Base-by-base conservation (phyloP, 2,329 filamentous ascomycete genomes). In the Bipolaris victoriae region DNA sequence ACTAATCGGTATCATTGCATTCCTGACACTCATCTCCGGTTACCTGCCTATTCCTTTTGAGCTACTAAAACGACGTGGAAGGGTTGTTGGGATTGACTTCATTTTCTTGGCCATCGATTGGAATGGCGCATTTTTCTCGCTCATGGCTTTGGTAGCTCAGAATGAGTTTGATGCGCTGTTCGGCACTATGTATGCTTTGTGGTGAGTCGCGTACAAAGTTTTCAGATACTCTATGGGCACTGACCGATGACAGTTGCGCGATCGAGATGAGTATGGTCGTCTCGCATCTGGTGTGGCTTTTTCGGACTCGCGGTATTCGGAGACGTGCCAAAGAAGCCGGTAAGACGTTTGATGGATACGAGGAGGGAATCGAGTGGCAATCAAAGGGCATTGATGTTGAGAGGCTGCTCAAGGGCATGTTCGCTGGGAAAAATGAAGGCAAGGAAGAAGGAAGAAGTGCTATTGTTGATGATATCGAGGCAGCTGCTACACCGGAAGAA, bases 31-130 rank as follows among this genome's bases (percentile, higher is more conserved):
- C 2, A 80, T 80, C 2, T 72, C 74, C 0, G 86, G 85, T 0
- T 74, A 87, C 31, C 50, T 88, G 1, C 83, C 84, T 1, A 84
- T 85, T 0, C 88, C 87, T 52, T 79, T 80, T 49, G 85, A 88
- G 67, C 73, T 87, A 1, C 83, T 82, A 79, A 87, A 87, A 70
- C 77, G 85, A 15, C 77, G 80, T 35, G 85, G 86, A 0, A 78
- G 84, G 7, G 84, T 88, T 1, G 77, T 86, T 20, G 86, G 86
- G 0, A 82, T 87, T 51, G 86, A 80, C 49, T 82, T 80, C 66
- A 63, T 84, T 0, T 88, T 88, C 62, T 67, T 88, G 4, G 68
- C 74, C 0, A 84, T 87, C 63, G 86, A 88, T 65, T 86, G 81
- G 62, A 66, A 79, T 1, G 86, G 86, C 0, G 86, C 85, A 0